A percentile compares a stretch with the other conserved stretches of the same genome.
These are phyloP conservation scores for Citrullus amarus DNA, from an alignment of 306 rosid species.

Conservation along the genomic window DNA sequence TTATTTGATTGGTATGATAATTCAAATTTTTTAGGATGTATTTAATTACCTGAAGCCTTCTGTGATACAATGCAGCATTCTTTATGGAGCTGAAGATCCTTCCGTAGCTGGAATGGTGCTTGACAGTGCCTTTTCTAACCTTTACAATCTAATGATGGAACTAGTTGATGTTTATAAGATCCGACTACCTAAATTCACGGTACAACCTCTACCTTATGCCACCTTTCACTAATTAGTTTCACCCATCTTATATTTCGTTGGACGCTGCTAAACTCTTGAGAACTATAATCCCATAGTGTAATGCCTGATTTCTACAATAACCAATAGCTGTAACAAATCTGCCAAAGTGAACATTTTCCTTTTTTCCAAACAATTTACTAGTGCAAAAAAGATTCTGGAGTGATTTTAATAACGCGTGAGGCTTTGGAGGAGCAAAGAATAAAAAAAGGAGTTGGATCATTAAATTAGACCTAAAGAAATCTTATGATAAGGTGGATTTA, in stretches of 20 bases:
- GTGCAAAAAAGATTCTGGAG: neutral
- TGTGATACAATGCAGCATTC: conserved; percentile 50
- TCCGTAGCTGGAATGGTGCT: conserved; percentile 93
- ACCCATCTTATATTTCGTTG: neutral
- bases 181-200: conserved; percentile 96
- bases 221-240: neutral
- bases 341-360: neutral
- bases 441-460: neutral
- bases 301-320: neutral
- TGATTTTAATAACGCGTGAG: neutral
- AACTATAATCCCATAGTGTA: neutral
- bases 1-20: neutral
- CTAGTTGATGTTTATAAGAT: conserved; percentile 86
- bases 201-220: conserved; percentile 20
- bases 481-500: neutral
- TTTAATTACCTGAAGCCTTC: neutral
- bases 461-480: neutral
- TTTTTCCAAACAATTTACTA: neutral
- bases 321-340: neutral
- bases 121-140: conserved; percentile 96
- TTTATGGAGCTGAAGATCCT: conserved; percentile 97
- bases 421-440: neutral
- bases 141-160: conserved; percentile 87
- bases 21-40: neutral
- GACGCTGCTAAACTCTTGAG: neutral